phyloP scores from a whole-genome alignment of 2,329 filamentous ascomycete species.

The Paecilomyces fulvus region DNA sequence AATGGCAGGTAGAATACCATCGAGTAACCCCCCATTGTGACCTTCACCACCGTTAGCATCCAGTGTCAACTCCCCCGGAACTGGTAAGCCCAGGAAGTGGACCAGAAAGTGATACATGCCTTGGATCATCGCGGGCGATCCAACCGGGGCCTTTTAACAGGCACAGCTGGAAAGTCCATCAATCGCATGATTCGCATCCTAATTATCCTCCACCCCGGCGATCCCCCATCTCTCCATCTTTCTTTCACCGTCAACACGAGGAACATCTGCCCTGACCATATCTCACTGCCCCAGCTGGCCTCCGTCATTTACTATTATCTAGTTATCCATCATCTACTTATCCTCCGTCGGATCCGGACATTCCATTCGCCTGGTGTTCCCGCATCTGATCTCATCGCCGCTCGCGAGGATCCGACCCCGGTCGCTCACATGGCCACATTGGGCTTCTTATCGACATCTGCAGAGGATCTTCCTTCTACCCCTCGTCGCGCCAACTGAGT shows the following conservation, averaged over 20 bases:
- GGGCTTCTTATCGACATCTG: conserved; percentile 9
- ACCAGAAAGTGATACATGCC: neutral
- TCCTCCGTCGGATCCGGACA: conserved; percentile 5
- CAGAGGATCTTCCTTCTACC: conserved; percentile 1
- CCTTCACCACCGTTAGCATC: no score
- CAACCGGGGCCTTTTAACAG: neutral
- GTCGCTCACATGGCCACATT: conserved; percentile 23
- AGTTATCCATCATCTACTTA: neutral
- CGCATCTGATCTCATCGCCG: conserved; percentile 18
- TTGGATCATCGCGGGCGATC: neutral
- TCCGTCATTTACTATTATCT: conserved; percentile 1
- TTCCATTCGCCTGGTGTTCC: conserved; percentile 12
- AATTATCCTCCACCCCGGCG: neutral
- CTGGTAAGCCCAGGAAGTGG: neutral
- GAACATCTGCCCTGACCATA: neutral
- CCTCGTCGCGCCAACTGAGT: conserved; percentile 8
- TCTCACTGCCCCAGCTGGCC: neutral
- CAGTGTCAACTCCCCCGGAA: neutral
- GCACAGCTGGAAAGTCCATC: neutral
- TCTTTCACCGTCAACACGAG: neutral
- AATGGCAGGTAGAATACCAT: neutral
- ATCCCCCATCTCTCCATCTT: conserved; percentile 3
- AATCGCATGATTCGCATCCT: neutral
- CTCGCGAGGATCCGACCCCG: conserved; percentile 9
- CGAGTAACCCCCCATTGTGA: no score